These are phyloP conservation scores for Glycine tomentella DNA, from an alignment of 306 rosid genomes.

Conservation along the genomic window DNA sequence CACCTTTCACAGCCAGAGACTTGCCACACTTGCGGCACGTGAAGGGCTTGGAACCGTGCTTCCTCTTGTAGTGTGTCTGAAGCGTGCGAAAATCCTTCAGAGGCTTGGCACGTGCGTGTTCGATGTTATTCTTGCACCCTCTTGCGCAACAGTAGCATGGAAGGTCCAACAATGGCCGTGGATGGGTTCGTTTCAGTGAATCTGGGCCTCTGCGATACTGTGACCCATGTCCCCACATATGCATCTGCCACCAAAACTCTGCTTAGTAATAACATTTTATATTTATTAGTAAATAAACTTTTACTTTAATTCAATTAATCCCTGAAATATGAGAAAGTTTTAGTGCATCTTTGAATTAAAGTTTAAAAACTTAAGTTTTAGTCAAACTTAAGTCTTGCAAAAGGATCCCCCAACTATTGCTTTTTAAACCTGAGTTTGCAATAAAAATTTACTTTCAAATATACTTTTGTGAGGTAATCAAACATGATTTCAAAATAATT, in stretches of 20 bases:
- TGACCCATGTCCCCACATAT: constrained; percentile 90
- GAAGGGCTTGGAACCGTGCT: constrained; percentile 74
- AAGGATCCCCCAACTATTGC: too few relatives aligned
- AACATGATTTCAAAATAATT: too few relatives aligned
- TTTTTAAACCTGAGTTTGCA: too few relatives aligned
- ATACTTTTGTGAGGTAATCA: too few relatives aligned
- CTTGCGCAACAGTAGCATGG: constrained; percentile 73
- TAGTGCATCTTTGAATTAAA: too few relatives aligned
- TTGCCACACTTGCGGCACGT: constrained; percentile 74
- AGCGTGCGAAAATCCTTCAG: constrained; percentile 50
- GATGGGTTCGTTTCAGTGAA: constrained; percentile 66
- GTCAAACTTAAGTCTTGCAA: too few relatives aligned
- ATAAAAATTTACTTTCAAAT: too few relatives aligned
- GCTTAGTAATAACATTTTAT: too few relatives aligned
- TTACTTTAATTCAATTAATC: too few relatives aligned
- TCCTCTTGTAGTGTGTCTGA: constrained; percentile 71
- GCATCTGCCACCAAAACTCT: constrained; percentile 59
- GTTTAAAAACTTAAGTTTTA: too few relatives aligned
- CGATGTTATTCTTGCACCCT: constrained; percentile 85
- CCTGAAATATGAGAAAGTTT: background rate
- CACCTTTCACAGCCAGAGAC: constrained; percentile 76
- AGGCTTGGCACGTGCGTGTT: constrained; percentile 52
- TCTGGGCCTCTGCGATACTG: constrained; percentile 74
- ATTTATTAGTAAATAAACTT: too few relatives aligned
- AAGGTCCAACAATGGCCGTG: constrained; percentile 55